Conservation (phyloP, 192 early-diverging fungal genomes). For the Funneliformis mosseae region DNA sequence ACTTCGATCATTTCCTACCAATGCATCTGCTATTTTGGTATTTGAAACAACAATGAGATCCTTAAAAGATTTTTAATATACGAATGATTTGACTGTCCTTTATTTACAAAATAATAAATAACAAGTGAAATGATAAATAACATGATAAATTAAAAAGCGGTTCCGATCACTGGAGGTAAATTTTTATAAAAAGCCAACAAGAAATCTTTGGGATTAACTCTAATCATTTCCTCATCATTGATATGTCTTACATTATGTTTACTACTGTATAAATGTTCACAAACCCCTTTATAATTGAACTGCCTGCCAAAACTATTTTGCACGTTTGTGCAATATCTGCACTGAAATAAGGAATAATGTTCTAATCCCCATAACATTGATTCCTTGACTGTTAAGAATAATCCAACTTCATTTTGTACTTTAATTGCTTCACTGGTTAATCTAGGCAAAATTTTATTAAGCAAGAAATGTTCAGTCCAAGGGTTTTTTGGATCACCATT, state of each 20-base stretch:
- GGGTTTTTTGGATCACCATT: neutral
- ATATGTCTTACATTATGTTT: no score
- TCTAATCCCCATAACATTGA: neutral
- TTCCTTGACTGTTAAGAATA: slow-evolving; percentile 15
- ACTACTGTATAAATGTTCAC: neutral
- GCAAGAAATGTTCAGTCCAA: neutral
- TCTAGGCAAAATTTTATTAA: slow-evolving; percentile 9
- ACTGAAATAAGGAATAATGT: neutral
- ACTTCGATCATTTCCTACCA: slow-evolving; percentile 92
- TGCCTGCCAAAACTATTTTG: neutral
- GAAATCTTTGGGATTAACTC: slow-evolving; percentile 3
- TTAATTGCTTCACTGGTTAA: neutral
- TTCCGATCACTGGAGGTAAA: slow-evolving; percentile 1
- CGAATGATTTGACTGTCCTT: neutral
- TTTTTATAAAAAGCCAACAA: neutral
- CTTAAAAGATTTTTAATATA: slow-evolving; percentile 21
- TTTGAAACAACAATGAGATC: slow-evolving; percentile 74
- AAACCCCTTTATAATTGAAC: neutral
- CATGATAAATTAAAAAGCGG: neutral
- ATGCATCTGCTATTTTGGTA: slow-evolving; percentile 90
- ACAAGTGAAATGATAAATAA: neutral
- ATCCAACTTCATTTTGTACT: neutral
- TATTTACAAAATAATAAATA: neutral
- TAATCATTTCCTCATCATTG: neutral
- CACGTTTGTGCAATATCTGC: neutral